phyloP scores from a whole-genome alignment of 2,329 filamentous ascomycete species.

The Colletotrichum neosansevieriae region DNA sequence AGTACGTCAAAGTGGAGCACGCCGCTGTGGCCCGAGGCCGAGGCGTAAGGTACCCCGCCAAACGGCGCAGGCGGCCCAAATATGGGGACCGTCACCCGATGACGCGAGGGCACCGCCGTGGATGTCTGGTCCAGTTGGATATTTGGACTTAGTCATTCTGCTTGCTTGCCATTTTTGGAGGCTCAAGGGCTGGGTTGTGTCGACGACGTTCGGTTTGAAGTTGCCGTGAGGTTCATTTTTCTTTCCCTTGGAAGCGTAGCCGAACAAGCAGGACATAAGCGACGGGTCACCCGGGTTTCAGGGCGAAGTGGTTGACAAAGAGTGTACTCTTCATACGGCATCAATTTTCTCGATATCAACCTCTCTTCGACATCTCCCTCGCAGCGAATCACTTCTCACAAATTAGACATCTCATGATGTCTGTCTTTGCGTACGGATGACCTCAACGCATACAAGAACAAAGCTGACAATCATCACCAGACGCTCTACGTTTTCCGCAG shows the following conservation, averaged over 20 bases:
- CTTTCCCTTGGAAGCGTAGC: background rate
- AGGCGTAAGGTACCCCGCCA: background rate
- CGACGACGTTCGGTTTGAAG: background rate
- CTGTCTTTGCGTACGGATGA: constrained; percentile 60
- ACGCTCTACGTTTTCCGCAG: constrained; percentile 66
- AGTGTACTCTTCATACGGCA: background rate
- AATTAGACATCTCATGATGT: constrained; percentile 50
- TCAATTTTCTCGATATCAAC: background rate
- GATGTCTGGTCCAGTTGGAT: background rate
- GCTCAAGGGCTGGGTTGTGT: background rate
- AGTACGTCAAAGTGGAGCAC: constrained; percentile 29
- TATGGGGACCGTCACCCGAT: background rate
- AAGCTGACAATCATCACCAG: constrained; percentile 49
- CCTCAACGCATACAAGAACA: background rate
- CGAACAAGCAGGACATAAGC: constrained; percentile 11
- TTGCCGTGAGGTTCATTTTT: background rate
- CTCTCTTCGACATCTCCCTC: background rate
- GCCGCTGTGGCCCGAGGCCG: constrained; percentile 10
- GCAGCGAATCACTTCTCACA: background rate
- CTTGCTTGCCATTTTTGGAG: background rate
- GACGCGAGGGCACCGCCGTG: background rate
- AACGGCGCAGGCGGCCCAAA: background rate
- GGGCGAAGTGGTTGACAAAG: background rate
- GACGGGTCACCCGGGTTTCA: background rate
- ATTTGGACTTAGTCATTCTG: background rate